Percentiles rank a stretch among this genome's conserved stretches.
These are phyloP conservation scores for Nakazawaea peltata DNA, from an alignment of 805 yeast species.

Conservation along the genomic window DNA sequence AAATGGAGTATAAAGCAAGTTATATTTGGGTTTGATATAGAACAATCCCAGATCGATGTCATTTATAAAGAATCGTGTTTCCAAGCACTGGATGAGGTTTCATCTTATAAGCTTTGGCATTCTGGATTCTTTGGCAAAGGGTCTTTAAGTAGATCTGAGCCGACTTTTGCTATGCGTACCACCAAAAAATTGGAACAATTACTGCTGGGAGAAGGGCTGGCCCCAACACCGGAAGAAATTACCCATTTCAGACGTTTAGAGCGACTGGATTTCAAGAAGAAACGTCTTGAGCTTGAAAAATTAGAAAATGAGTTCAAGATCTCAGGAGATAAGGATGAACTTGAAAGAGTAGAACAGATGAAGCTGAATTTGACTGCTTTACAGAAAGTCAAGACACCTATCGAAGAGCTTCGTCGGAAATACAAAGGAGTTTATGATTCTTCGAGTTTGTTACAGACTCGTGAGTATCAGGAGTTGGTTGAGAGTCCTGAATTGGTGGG, in stretches of 20 bases:
- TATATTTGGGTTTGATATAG: constrained; percentile 12
- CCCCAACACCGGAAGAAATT: constrained; percentile 60
- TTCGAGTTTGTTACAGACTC: constrained; percentile 15
- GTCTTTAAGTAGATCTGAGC: constrained; percentile 79
- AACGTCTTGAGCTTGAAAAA: constrained; percentile 54
- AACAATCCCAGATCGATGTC: constrained; percentile 8
- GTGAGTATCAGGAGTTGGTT: constrained; percentile 28
- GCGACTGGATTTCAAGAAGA: constrained; percentile 62
- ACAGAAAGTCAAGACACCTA: constrained; percentile 18
- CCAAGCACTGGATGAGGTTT: constrained; percentile 31
- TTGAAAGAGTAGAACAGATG: constrained; percentile 31
- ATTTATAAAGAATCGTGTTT: constrained; percentile 21
- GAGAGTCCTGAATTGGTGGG: constrained; percentile 16
- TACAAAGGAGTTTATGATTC: background rate
- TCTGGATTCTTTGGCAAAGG: constrained; percentile 96
- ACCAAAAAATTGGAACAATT: constrained; percentile 38
- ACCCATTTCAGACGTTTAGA: constrained; percentile 67
- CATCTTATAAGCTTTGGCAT: constrained; percentile 61
- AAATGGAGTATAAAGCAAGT: background rate
- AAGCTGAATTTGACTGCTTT: constrained; percentile 18
- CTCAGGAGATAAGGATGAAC: constrained; percentile 11
- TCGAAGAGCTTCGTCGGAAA: constrained; percentile 15
- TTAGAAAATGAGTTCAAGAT: constrained; percentile 27
- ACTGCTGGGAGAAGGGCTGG: background rate
- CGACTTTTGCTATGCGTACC: constrained; percentile 78